phyloP scores from a whole-genome alignment of 106 monocot genomes.

The Cymbidium sinense region DNA sequence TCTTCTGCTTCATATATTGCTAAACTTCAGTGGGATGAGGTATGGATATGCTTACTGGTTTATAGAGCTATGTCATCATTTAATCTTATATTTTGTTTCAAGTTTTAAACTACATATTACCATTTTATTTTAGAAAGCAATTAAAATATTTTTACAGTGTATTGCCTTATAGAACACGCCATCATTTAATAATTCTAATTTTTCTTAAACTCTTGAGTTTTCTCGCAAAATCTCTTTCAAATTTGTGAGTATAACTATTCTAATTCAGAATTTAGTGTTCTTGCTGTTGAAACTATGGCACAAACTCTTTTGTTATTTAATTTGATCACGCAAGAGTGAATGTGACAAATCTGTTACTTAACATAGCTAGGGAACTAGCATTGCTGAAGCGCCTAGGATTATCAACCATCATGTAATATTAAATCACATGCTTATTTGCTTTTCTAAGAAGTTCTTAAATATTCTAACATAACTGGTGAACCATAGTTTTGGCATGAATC shows the following conservation, averaged over 20 bases:
- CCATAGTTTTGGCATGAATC: background rate
- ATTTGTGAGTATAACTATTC: background rate
- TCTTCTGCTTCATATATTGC: constrained; percentile 86
- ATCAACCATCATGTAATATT: background rate
- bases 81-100: too few relatives aligned
- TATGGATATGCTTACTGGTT: constrained; percentile 10
- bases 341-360: background rate
- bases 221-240: background rate
- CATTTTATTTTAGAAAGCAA: too few relatives aligned
- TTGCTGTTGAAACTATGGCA: background rate
- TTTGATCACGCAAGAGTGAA: background rate
- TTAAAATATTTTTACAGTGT: too few relatives aligned
- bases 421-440: background rate
- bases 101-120: too few relatives aligned
- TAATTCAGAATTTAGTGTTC: background rate
- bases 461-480: background rate
- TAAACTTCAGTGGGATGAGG: constrained; percentile 90
- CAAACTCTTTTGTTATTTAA: background rate
- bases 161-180: too few relatives aligned
- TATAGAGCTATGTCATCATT: background rate
- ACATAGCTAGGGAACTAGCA: background rate
- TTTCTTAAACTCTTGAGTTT: too few relatives aligned
- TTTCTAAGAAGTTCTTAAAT: background rate
- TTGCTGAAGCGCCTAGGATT: background rate
- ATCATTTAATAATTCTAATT: too few relatives aligned